A percentile compares a stretch with the other conserved stretches of the same genome.
These are phyloP conservation scores for Trichoderma breve DNA, from an alignment of 2,329 filamentous ascomycete species.

Conservation along the genomic window DNA sequence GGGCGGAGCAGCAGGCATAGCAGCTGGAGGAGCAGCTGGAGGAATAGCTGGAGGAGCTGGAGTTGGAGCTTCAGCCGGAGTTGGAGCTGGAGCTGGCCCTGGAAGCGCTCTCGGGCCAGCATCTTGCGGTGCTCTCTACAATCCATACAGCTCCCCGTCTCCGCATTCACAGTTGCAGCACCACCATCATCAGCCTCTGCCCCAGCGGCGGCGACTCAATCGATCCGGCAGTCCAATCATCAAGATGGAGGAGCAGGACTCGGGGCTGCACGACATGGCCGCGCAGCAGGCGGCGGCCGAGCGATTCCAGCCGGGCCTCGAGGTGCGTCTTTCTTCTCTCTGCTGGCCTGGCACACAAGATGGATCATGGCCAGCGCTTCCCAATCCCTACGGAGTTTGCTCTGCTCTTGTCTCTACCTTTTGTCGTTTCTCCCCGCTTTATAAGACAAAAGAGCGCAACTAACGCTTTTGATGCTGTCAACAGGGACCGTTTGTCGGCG, in stretches of 20 bases:
- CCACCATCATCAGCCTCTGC: slow-evolving; percentile 1
- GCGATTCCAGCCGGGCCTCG: slow-evolving; percentile 56
- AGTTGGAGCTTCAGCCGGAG: background rate
- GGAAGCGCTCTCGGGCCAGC: background rate
- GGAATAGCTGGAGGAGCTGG: background rate
- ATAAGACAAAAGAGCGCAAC: background rate
- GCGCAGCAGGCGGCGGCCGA: slow-evolving; percentile 61
- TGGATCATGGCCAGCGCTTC: background rate
- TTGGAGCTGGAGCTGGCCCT: slow-evolving; percentile 6
- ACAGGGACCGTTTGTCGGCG: slow-evolving; percentile 80
- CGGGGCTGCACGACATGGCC: slow-evolving; percentile 44
- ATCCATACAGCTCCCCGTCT: slow-evolving; percentile 11
- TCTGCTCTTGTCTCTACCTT: background rate
- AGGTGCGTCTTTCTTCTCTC: slow-evolving; percentile 42
- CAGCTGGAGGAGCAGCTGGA: background rate
- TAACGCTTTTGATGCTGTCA: background rate
- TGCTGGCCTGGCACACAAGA: background rate
- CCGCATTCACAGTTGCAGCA: slow-evolving; percentile 10
- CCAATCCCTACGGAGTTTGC: background rate
- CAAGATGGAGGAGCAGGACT: slow-evolving; percentile 36
- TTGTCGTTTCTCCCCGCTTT: background rate
- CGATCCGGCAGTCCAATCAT: slow-evolving; percentile 23
- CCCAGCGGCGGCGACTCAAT: slow-evolving; percentile 23
- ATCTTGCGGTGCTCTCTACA: background rate
- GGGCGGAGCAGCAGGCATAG: background rate